Base-by-base conservation (phyloP, 2,329 filamentous ascomycete species). In the Stemphylium lycopersici region DNA sequence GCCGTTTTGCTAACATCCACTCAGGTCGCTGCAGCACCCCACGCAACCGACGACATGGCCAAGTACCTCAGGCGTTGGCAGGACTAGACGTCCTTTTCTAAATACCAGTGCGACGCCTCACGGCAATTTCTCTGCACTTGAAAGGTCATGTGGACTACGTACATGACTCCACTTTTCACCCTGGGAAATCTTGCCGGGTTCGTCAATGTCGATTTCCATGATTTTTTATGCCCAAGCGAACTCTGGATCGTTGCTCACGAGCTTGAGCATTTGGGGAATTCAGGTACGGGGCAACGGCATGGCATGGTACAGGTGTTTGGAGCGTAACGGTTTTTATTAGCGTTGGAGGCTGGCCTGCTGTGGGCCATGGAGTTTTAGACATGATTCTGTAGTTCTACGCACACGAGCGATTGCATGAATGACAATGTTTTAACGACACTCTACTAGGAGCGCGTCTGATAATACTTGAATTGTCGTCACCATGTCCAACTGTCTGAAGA, bases 41-140 rank as follows among this genome's bases (percentile, higher is more conserved):
- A 76, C 58, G 81, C 81, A 11, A 77, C 78, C 46, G 74, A 80
- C 46, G 81, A 84, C 52, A 84, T 85, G 82, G 78, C 80, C 43
- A 82, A 80, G 62, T 86, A 81, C 69, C 69, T 87, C 56, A 80
- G 80, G 42, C 76, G 84, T 59, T 87, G 84, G 84, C 83, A 82
- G 71, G 84, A 87, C 72, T 87, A 72, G 55, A 55, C 11, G 6
- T 41, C 32, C 29, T 48, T 8, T 37, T 11, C 18, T 31, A 40
- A 8, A 44, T 16, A 48, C 38, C 33, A 18, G n/a, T 13, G 6
- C 29, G 22, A 24, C 18, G 37, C 26, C 15, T 13, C 18, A 38
- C 12, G 39, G 16, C 41, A 37, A 39, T n/a, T 3, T 16, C 26
- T 29, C 8, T 10, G 8, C 26, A 29, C 5, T 11, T 11, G 3